Base-by-base conservation (phyloP, 2,329 filamentous ascomycete genomes). In the Plenodomus lindquistii region DNA sequence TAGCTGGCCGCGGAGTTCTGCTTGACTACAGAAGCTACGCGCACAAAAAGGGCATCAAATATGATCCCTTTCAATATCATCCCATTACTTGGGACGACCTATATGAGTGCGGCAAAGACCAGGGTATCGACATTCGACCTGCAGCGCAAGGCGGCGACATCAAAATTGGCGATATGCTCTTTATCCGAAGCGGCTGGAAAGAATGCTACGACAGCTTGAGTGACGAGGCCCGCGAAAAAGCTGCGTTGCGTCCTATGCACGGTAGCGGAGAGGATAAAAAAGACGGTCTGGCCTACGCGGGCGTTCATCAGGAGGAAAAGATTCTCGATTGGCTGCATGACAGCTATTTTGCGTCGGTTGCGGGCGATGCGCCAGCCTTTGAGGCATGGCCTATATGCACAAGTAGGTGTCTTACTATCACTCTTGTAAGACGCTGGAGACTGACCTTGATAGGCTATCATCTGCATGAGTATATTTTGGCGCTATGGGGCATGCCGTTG, bases 251-350 rank as follows among this genome's bases (percentile, higher is more conserved):
- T 7, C 22, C 22, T 24, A n/a, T n/a, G n/a, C 73, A 83, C 34
- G 79, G 77, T 0, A 63, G 61, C 2, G 71, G 71, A 1, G 58
- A 66, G 20, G 70, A 73, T 35, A 63, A 62, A 0, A 59, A 65
- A 10, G 75, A 73, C 7, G 69, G 73, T 2, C 67, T 76, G 40
- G 45, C 69, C 8, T 83, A 77, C 60, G 77, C 76, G 0, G 81
- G 81, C 0, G 47, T 84, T 2, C 75, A 75, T 39, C 80, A 82
- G 54, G 79, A 81, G 41, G 71, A 81, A 40, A 79, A 79, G 37
- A 79, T 85, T 3, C 73, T 83, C 7, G 79, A 82, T 44, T 90
- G 86, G 85, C 54, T 89, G 49, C 86, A 88, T 74, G 84, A 89
- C 61, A 82, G 79, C 55, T 84, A 85, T 43, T 89, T 90, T 57